A percentile compares a stretch with the other conserved stretches of the same genome.
Evolutionary conservation across 768 basidiomycete genomes (phyloP).

Genomic region (Tricholoma saponaceum): DNA sequence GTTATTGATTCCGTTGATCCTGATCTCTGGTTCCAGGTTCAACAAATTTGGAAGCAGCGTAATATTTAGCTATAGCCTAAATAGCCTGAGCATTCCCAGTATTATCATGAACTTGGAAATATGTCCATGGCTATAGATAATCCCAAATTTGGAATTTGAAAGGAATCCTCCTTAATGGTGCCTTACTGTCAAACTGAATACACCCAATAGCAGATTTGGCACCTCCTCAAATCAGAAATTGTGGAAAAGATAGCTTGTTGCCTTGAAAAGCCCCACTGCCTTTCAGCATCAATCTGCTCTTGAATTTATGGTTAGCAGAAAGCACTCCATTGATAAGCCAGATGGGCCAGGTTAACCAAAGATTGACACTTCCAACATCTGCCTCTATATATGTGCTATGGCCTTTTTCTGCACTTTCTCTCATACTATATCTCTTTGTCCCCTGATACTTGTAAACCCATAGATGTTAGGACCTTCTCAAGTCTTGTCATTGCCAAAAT

Average conservation of each 20-base stretch:
- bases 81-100: too few relatives aligned
- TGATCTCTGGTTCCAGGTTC: too few relatives aligned
- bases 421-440: not conserved
- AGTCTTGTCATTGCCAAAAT: not conserved
- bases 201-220: not conserved
- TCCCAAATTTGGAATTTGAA: not conserved
- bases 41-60: too few relatives aligned
- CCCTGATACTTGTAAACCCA: not conserved
- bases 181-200: not conserved
- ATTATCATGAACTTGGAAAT: constrained; percentile 12
- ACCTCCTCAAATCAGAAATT: not conserved
- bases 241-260: not conserved
- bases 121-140: constrained; percentile 23
- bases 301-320: not conserved
- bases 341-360: too few relatives aligned
- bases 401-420: not conserved
- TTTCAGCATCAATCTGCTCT: not conserved
- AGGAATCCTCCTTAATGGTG: not conserved
- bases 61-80: too few relatives aligned
- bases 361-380: not conserved
- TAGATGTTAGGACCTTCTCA: not conserved
- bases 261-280: not conserved
- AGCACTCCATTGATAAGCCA: not conserved
- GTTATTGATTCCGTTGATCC: too few relatives aligned
- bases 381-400: not conserved